Evolutionary conservation across 352 stramenopile species (phyloP).

Genomic region (Pythium aquatile): DNA sequence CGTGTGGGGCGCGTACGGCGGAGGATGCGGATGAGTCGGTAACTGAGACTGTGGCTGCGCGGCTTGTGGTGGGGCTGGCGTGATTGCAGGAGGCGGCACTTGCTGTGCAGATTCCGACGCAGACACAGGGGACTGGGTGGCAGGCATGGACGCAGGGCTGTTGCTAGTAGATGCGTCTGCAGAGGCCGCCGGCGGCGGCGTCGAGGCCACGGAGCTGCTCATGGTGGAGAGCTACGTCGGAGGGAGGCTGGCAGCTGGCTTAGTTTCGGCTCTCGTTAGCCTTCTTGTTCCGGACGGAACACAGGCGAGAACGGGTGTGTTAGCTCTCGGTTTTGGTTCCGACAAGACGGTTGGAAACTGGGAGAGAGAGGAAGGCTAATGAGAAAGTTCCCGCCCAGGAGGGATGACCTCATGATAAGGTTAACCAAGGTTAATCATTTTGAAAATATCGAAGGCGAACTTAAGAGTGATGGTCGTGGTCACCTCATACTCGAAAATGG

Average conservation of each 20-base stretch:
- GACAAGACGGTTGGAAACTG: not conserved
- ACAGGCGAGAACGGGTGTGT: not conserved
- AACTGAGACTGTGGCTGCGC: not conserved
- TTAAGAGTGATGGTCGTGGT: not conserved
- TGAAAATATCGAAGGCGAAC: not conserved
- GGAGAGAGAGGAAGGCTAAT: not conserved
- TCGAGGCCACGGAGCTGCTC: not conserved
- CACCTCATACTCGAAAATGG: not conserved
- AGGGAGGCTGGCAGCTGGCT: constrained; percentile 1
- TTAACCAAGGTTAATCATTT: not conserved
- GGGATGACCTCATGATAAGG: not conserved
- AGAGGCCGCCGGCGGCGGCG: not conserved
- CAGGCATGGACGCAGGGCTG: not conserved
- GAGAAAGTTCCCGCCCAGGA: not conserved
- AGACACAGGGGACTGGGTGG: not conserved
- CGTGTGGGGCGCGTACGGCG: not conserved
- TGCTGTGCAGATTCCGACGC: not conserved
- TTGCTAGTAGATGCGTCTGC: not conserved
- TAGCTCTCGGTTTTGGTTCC: not conserved
- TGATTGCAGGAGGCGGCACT: not conserved
- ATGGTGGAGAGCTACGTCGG: not conserved
- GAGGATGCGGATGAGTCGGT: not conserved
- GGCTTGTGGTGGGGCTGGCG: not conserved
- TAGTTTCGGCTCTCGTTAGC: constrained; percentile 4
- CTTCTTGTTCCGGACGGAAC: not conserved